These are phyloP conservation scores for Scheffersomyces ergatensis DNA, from an alignment of 805 yeast species.

Conservation along the genomic window DNA sequence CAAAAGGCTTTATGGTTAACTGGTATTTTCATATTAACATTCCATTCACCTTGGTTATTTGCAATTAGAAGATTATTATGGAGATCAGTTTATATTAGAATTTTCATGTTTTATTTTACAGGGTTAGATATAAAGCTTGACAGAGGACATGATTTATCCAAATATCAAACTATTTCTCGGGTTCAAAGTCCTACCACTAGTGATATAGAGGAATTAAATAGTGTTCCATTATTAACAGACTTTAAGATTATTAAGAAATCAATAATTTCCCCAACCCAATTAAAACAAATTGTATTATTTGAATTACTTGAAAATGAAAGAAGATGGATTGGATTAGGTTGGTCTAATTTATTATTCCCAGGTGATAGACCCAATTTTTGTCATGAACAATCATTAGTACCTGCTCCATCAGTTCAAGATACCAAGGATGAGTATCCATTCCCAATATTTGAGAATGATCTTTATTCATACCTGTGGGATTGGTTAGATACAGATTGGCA, in stretches of 20 bases:
- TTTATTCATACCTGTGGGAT: constrained; percentile 46
- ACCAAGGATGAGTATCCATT: constrained; percentile 39
- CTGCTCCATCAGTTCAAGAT: constrained; percentile 23
- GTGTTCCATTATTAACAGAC: constrained; percentile 25
- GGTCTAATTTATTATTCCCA: constrained; percentile 52
- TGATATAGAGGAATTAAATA: constrained; percentile 14
- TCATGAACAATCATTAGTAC: constrained; percentile 30
- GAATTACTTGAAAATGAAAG: constrained; percentile 57
- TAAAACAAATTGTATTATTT: constrained; percentile 49
- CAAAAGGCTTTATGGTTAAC: constrained; percentile 31
- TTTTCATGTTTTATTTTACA: constrained; percentile 36
- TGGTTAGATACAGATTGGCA: constrained; percentile 58
- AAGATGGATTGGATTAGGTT: constrained; percentile 62
- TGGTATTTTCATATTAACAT: constrained; percentile 40
- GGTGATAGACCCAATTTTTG: constrained; percentile 51
- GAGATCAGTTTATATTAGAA: constrained; percentile 46
- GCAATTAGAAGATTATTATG: constrained; percentile 46
- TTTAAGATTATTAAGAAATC: constrained; percentile 38
- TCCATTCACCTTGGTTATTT: constrained; percentile 48
- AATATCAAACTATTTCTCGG: constrained; percentile 8
- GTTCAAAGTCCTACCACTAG: constrained; percentile 15
- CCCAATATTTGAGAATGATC: constrained; percentile 40
- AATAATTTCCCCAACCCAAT: constrained; percentile 37
- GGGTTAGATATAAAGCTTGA: constrained; percentile 32
- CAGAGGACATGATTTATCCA: constrained; percentile 5